Base-by-base conservation (phyloP, 495 filamentous ascomycete species). In the Aspergillus coremiiformis region DNA sequence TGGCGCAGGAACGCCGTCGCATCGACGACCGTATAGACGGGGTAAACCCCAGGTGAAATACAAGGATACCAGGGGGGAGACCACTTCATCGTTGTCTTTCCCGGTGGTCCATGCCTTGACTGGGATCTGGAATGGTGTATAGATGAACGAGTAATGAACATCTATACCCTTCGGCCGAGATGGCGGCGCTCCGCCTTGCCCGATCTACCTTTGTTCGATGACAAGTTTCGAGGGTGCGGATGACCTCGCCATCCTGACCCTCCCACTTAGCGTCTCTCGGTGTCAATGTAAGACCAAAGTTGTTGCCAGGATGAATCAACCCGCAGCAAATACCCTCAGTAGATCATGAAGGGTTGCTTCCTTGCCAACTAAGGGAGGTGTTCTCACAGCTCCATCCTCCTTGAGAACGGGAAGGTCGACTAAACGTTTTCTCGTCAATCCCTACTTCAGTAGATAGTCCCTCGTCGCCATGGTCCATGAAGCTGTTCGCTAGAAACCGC, bases 11-110 rank as follows among this genome's bases (percentile, higher is more conserved):
- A 71, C 7, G 68, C 57, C 1, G 65, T 59, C 14, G 54, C 57
- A 20, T 69, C 68, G 35, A 77, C 56, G 33, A 62, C 70, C 3
- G 68, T 61, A 44, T 63, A 71, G 42, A 73, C 72, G 1, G 68
- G 63, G 29, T 72, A 68, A n/a, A 29, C 70, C 69, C 71, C 71
- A 76, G 12, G 67, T 68, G 54, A 79, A 73, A 44, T 73, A 79
- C 4, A 72, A 49, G 3, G 72, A 74, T 0, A 79, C 56, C 8
- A 78, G 60, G 52, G 72, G 67, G 15, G 75, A 77, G 5, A 78
- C 74, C 35, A 79, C 56, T 4, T 66, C 65, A 48, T 71, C 64
- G 47, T 72, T 68, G 39, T 70, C 67, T 0, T 73, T 77, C 21
- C 76, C 65, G 3, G 49, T 54, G 10, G 76, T 79, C 76, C 76